Evolutionary conservation across 495 filamentous ascomycete genomes (phyloP).

Genomic region (Cairneyella variabilis): DNA sequence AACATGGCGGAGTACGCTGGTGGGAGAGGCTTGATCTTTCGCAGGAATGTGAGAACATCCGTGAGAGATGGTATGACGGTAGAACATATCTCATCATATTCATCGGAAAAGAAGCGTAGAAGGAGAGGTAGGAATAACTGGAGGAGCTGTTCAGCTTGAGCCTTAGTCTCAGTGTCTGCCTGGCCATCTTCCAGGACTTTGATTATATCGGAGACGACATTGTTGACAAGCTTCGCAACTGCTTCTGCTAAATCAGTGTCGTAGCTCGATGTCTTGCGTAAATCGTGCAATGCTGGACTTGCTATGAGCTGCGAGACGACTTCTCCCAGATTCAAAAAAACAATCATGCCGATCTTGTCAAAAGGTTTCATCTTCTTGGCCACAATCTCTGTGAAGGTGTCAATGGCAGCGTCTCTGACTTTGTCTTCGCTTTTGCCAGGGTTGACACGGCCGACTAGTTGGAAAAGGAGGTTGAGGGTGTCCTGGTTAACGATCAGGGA

Average conservation of each 20-base stretch:
- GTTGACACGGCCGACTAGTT: constrained; percentile 62
- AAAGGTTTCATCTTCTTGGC: constrained; percentile 94
- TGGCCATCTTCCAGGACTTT: constrained; percentile 59
- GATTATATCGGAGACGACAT: constrained; percentile 77
- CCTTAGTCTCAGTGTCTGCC: constrained; percentile 49
- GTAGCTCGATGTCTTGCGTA: constrained; percentile 76
- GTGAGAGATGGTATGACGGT: constrained; percentile 88
- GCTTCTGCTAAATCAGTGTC: constrained; percentile 93
- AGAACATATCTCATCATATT: constrained; percentile 96
- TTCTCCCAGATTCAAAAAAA: constrained; percentile 77
- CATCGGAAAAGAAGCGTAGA: constrained; percentile 90
- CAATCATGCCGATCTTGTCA: constrained; percentile 92
- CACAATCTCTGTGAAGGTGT: constrained; percentile 91
- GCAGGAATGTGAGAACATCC: constrained; percentile 82
- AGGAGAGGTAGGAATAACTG: constrained; percentile 79
- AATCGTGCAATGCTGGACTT: constrained; percentile 71
- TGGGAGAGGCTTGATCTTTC: constrained; percentile 67
- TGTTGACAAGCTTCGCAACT: constrained; percentile 95
- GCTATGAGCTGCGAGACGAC: constrained; percentile 78
- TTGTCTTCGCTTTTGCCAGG: constrained; percentile 54
- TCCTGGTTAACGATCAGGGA: constrained; percentile 83
- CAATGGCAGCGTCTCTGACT: constrained; percentile 81
- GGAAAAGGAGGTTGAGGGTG: constrained; percentile 78
- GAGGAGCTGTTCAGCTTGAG: constrained; percentile 68
- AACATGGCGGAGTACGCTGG: constrained; percentile 72